Percentiles rank a stretch among this genome's conserved stretches.
phyloP scores from a whole-genome alignment of 2,329 filamentous ascomycete genomes.

The Aureobasidium pullulans region DNA sequence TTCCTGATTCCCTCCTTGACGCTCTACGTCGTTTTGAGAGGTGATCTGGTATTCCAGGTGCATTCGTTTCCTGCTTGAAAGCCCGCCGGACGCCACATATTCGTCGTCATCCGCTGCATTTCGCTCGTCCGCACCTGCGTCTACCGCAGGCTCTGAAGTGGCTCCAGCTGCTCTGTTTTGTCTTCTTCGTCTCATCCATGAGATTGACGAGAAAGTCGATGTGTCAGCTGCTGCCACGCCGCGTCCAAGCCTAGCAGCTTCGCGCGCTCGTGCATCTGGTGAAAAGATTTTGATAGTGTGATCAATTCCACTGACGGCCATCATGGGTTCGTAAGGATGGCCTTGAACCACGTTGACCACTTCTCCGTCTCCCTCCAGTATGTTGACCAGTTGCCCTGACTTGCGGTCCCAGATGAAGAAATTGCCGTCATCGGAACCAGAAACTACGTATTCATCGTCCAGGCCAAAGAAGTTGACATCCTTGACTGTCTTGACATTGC shows the following conservation, averaged over 20 bases:
- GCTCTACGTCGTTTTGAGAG: conserved; percentile 53
- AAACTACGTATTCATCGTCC: conserved; percentile 61
- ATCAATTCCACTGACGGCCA: conserved; percentile 61
- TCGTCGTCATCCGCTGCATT: conserved; percentile 29
- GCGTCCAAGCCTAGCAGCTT: conserved; percentile 49
- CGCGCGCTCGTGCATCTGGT: conserved; percentile 50
- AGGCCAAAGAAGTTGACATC: conserved; percentile 63
- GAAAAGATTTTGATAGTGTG: conserved; percentile 63
- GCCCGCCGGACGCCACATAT: conserved; percentile 36
- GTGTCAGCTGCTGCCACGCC: conserved; percentile 48
- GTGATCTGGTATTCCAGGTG: conserved; percentile 55
- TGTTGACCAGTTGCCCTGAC: conserved; percentile 54
- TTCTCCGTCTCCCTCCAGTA: conserved; percentile 59
- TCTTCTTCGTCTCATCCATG: conserved; percentile 13
- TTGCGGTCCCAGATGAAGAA: conserved; percentile 64
- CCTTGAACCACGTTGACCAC: conserved; percentile 64
- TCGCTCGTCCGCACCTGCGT: conserved; percentile 17
- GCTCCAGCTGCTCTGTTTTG: conserved; percentile 1
- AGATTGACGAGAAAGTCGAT: conserved; percentile 34
- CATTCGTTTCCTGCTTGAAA: conserved; percentile 52
- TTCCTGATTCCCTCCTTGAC: conserved; percentile 51
- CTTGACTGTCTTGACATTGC: conserved; percentile 61
- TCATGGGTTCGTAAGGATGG: conserved; percentile 59
- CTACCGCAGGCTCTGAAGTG: conserved; percentile 23
- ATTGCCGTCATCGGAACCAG: conserved; percentile 58